Conservation (phyloP, 2,329 filamentous ascomycete species). For the Bisporella sp. region DNA sequence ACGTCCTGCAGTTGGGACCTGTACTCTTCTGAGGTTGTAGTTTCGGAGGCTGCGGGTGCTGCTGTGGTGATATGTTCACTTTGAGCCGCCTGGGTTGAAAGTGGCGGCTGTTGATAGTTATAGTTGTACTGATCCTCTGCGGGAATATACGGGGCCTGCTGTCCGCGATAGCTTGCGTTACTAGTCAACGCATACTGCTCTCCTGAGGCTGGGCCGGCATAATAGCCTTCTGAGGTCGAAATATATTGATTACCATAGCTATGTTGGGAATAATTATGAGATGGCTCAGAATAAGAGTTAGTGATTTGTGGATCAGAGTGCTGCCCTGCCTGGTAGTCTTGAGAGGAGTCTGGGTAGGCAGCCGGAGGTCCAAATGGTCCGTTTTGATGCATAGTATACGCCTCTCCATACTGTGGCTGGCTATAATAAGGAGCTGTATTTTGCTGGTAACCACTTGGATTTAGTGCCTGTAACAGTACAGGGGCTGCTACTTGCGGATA, state of each 20-base stretch:
- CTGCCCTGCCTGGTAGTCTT: slow-evolving; percentile 17
- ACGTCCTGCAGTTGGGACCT: slow-evolving; percentile 44
- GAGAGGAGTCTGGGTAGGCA: slow-evolving; percentile 18
- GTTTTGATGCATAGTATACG: slow-evolving; percentile 24
- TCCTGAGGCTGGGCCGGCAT: slow-evolving; percentile 11
- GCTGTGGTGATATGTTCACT: slow-evolving; percentile 15
- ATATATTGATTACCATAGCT: slow-evolving; percentile 19
- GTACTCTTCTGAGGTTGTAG: slow-evolving; percentile 32
- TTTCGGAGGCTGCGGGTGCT: slow-evolving; percentile 6
- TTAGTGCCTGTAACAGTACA: slow-evolving; percentile 2
- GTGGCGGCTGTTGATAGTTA: slow-evolving; percentile 14
- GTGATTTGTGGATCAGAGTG: slow-evolving; percentile 17
- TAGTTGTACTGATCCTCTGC: slow-evolving; percentile 14
- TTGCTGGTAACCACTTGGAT: slow-evolving; percentile 22
- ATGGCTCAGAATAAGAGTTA: slow-evolving; percentile 16
- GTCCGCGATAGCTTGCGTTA: slow-evolving; percentile 10
- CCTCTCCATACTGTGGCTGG: slow-evolving; percentile 27
- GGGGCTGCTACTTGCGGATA: too few relatives aligned
- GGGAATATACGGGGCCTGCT: slow-evolving; percentile 15
- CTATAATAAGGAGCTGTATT: slow-evolving; percentile 28
- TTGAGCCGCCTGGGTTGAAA: background rate
- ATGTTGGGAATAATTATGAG: slow-evolving; percentile 21
- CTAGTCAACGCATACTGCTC: slow-evolving; percentile 14
- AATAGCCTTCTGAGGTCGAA: slow-evolving; percentile 12
- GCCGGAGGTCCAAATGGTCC: slow-evolving; percentile 23